A percentile compares a stretch with the other conserved stretches of the same genome.
These are phyloP conservation scores for Colletotrichum salicis DNA, from an alignment of 2,329 filamentous ascomycete species.

Conservation along the genomic window DNA sequence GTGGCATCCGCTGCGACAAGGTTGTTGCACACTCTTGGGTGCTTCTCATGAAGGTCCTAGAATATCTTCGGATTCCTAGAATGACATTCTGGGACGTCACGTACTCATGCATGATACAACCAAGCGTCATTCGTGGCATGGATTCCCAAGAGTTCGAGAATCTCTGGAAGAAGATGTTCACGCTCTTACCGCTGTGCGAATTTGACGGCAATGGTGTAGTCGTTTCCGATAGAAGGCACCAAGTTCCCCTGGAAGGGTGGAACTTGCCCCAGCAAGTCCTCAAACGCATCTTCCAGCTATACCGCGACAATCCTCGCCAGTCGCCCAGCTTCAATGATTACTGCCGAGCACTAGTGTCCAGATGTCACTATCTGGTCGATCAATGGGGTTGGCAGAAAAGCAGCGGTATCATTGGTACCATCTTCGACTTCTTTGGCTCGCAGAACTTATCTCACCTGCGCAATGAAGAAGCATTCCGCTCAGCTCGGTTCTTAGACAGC, in stretches of 20 bases:
- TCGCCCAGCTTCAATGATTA: conserved; percentile 73
- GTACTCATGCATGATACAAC: conserved; percentile 54
- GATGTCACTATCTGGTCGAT: conserved; percentile 71
- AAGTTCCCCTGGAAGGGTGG: conserved; percentile 67
- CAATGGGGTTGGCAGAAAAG: conserved; percentile 74
- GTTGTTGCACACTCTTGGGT: conserved; percentile 66
- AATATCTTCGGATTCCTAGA: conserved; percentile 60
- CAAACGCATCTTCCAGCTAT: conserved; percentile 67
- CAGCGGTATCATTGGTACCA: conserved; percentile 65
- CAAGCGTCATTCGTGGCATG: conserved; percentile 46
- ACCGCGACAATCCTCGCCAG: conserved; percentile 65
- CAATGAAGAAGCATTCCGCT: conserved; percentile 72
- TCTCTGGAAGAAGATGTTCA: conserved; percentile 69
- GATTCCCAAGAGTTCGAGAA: conserved; percentile 64
- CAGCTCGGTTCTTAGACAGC: conserved; percentile 69
- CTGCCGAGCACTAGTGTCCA: conserved; percentile 66
- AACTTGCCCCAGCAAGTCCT: conserved; percentile 66
- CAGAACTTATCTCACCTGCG: conserved; percentile 70
- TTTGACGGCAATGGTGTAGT: conserved; percentile 67
- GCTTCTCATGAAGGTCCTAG: conserved; percentile 64
- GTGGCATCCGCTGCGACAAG: conserved; percentile 62
- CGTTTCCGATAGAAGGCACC: conserved; percentile 50
- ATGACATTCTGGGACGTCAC: conserved; percentile 71
- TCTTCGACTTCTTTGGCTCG: conserved; percentile 76
- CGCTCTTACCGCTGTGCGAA: conserved; percentile 69